Base-by-base conservation (phyloP, 768 basidiomycete genomes). In the Multifurca ochricompacta region DNA sequence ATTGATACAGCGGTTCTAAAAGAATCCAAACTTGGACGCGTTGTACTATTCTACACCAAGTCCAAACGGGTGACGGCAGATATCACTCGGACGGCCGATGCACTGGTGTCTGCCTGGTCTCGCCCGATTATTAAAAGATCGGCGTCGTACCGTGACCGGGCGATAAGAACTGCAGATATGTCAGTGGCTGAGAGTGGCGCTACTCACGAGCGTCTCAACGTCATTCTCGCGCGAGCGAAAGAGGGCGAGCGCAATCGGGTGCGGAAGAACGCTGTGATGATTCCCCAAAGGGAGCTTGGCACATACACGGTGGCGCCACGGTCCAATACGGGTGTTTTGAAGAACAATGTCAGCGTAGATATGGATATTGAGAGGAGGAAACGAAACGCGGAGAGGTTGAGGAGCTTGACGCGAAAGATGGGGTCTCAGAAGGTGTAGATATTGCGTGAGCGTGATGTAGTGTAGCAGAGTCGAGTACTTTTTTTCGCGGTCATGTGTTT, bases 21-120 rank as follows among this genome's bases (percentile, higher is more conserved):
- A 67, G 91, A 95, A 66, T 89, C 89, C 1, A 82, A 84, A 0
- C 77, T 99, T 4, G 96, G 96, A 14, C 85, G 85, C 54, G 78
- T 98, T 62, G 75, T 98, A 35, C 73, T 95, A 27, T 98, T 98
- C 71, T 99, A 99, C 75, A 95, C 93, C 21, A 93, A 93, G 66
- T 90, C 87, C 76, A 91, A 87, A 67, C 86, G 91, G 41, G 91
- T 92, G 43, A 85, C 85, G 4, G 77, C 87, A 0, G 82, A 86
- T 48, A 85, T 99, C 51, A 70, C 74, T n/a, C 83, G 89, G 49
- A 80, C 81, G 39, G 94, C 95, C 9, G 79, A 85, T 58, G 81
- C 86, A 45, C 86, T 99, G 54, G 83, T 98, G 36, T 85, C 81
- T 11, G 69, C 73, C 6, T 95, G 92, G 92, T 89, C 88, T 28